Conservation (phyloP, 2,329 filamentous ascomycete genomes). For the Penicillium crustosum region DNA sequence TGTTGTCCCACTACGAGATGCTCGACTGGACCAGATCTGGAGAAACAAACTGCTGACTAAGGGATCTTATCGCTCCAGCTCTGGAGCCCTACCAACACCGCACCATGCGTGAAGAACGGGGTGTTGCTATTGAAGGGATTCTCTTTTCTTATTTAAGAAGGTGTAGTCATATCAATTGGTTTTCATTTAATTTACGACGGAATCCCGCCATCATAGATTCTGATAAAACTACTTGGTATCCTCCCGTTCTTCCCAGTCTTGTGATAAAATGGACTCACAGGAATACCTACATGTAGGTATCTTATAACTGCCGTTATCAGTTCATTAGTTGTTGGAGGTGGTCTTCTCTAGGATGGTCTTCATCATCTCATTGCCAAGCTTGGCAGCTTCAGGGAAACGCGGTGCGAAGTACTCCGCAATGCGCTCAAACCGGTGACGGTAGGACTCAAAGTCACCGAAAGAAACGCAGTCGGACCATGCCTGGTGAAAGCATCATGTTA, state of each 20-base stretch:
- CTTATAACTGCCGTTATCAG: not conserved
- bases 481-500: conserved; percentile 31
- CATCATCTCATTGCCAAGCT: conserved; percentile 95
- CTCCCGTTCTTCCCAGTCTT: not conserved
- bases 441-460: conserved; percentile 88
- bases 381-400: conserved; percentile 80
- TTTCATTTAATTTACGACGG: not conserved
- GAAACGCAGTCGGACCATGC: conserved; percentile 95
- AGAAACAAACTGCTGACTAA: conserved; percentile 27
- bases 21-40: conserved; percentile 6
- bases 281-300: not conserved
- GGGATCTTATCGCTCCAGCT: conserved; percentile 5
- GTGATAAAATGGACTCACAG: not conserved
- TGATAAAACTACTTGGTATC: not conserved
- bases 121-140: not conserved
- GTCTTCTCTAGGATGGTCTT: conserved; percentile 87
- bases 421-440: conserved; percentile 83
- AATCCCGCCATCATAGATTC: not conserved
- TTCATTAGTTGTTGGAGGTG: conserved; percentile 19
- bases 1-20: conserved; percentile 6
- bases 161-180: not conserved
- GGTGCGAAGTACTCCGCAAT: conserved; percentile 92
- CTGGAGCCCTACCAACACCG: not conserved
- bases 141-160: not conserved
- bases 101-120: not conserved